These are phyloP conservation scores for Durusdinium trenchii DNA, from an alignment of 73 alveolate species.

Conservation along the genomic window DNA sequence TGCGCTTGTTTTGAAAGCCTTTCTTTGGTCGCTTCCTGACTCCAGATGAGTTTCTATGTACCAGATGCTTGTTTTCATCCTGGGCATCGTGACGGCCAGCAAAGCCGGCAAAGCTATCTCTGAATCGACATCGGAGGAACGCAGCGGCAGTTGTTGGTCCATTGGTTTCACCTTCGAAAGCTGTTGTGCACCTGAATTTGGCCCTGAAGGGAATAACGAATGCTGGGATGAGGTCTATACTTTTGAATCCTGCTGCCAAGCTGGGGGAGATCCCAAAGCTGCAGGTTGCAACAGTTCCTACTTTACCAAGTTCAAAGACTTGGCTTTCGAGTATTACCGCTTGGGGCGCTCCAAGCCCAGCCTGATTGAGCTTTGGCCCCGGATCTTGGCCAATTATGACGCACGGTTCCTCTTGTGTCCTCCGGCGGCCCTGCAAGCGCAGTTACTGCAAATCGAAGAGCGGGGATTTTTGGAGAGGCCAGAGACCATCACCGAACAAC, in stretches of 20 bases:
- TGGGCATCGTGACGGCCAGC: too few relatives aligned
- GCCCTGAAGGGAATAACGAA: constrained; percentile 69
- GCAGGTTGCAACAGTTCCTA: constrained; percentile 66
- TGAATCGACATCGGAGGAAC: too few relatives aligned
- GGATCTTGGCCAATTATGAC: constrained; percentile 77
- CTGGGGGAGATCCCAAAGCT: constrained; percentile 31
- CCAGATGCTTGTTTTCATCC: too few relatives aligned
- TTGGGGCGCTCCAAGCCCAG: constrained; percentile 25
- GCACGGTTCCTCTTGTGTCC: constrained; percentile 90
- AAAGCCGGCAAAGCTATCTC: too few relatives aligned
- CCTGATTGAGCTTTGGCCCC: constrained; percentile 78
- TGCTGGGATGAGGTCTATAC: constrained; percentile 92
- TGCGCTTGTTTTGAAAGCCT: too few relatives aligned
- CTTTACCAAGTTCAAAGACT: constrained; percentile 33
- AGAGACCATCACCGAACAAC: constrained; percentile 61
- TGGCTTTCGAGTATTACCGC: constrained; percentile 71
- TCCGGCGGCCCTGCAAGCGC: constrained; percentile 90
- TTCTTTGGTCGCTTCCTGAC: too few relatives aligned
- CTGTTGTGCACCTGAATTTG: constrained; percentile 46
- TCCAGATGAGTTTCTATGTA: too few relatives aligned
- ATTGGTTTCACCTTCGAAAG: constrained; percentile 62
- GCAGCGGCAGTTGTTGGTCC: constrained; percentile 78
- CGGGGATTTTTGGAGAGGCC: constrained; percentile 78
- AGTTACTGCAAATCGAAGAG: constrained; percentile 83
- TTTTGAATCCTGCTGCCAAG: constrained; percentile 67